Evolutionary conservation across 768 basidiomycete species (phyloP).

Genomic region (Hysterangium stoloniferum): DNA sequence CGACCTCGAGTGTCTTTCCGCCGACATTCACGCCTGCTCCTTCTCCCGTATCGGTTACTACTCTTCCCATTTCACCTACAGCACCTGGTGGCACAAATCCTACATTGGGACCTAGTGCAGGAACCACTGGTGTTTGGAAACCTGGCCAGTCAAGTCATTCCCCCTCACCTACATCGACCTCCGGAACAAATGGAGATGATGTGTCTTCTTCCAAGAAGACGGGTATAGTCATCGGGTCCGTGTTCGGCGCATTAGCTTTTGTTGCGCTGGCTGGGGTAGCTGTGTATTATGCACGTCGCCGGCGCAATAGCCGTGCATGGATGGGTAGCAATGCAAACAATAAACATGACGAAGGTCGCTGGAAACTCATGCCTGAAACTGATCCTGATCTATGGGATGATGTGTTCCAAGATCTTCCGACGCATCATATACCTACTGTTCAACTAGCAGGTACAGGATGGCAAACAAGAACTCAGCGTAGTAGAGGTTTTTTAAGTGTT

Average conservation of each 20-base stretch:
- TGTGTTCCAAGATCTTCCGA: background rate
- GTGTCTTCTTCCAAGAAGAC: constrained; percentile 20
- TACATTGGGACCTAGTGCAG: background rate
- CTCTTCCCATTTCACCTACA: constrained; percentile 3
- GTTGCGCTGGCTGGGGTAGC: constrained; percentile 33
- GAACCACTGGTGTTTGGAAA: too few species aligned
- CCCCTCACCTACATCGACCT: background rate
- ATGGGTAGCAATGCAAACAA: background rate
- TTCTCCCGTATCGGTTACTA: background rate
- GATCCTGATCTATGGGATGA: background rate
- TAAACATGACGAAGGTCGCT: constrained; percentile 4
- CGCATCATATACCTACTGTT: constrained; percentile 4
- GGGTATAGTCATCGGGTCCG: constrained; percentile 54
- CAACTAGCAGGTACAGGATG: constrained; percentile 10
- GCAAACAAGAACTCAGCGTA: constrained; percentile 22
- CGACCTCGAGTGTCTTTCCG: background rate
- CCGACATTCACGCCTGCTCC: background rate
- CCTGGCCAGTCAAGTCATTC: background rate
- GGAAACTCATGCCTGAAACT: constrained; percentile 15
- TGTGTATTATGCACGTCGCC: constrained; percentile 30
- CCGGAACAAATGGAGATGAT: background rate
- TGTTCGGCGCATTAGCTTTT: constrained; percentile 53
- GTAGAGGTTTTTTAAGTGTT: constrained; percentile 24
- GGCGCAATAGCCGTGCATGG: constrained; percentile 8
- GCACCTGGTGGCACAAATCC: background rate